Conservation (phyloP, 2,329 filamentous ascomycete species). For the Didymella keratinophila region DNA sequence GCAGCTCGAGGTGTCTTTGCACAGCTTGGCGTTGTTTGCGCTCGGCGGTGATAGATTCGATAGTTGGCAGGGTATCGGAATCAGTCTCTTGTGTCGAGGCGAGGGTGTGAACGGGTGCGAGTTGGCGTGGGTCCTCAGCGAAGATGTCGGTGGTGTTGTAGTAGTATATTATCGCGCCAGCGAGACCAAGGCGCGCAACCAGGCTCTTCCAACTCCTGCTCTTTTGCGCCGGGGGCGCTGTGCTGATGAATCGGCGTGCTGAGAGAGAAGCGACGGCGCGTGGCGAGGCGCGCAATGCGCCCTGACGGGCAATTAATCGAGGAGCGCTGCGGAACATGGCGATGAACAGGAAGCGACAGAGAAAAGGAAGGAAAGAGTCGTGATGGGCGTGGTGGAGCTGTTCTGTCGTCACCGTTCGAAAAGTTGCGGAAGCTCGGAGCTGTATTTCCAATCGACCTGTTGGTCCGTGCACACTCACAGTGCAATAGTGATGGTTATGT, state of each 20-base stretch:
- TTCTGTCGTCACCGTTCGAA: slow-evolving; percentile 18
- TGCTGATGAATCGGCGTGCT: slow-evolving; percentile 64
- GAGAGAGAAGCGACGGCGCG: slow-evolving; percentile 27
- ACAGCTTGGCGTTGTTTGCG: slow-evolving; percentile 47
- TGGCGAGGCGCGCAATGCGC: slow-evolving; percentile 35
- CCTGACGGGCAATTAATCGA: slow-evolving; percentile 52
- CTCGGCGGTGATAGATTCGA: slow-evolving; percentile 56
- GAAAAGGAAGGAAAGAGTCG: slow-evolving; percentile 27
- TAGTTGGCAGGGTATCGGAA: slow-evolving; percentile 53
- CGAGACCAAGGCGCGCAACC: slow-evolving; percentile 76
- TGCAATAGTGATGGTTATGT: too few relatives aligned
- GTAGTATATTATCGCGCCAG: slow-evolving; percentile 82
- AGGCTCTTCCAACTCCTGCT: slow-evolving; percentile 84
- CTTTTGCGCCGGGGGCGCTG: slow-evolving; percentile 67
- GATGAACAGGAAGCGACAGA: slow-evolving; percentile 28
- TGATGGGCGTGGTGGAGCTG: slow-evolving; percentile 23
- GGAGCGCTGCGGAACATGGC: slow-evolving; percentile 63
- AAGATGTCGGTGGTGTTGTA: slow-evolving; percentile 92
- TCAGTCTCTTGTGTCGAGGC: slow-evolving; percentile 52
- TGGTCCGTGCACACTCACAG: background rate
- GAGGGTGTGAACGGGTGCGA: slow-evolving; percentile 43
- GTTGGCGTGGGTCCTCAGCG: slow-evolving; percentile 74
- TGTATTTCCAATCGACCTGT: slow-evolving; percentile 16
- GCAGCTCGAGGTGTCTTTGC: slow-evolving; percentile 42
- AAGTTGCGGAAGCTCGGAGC: slow-evolving; percentile 18